These are phyloP conservation scores for Eucommia ulmoides DNA, from an alignment of 257 asterid species.

Conservation along the genomic window DNA sequence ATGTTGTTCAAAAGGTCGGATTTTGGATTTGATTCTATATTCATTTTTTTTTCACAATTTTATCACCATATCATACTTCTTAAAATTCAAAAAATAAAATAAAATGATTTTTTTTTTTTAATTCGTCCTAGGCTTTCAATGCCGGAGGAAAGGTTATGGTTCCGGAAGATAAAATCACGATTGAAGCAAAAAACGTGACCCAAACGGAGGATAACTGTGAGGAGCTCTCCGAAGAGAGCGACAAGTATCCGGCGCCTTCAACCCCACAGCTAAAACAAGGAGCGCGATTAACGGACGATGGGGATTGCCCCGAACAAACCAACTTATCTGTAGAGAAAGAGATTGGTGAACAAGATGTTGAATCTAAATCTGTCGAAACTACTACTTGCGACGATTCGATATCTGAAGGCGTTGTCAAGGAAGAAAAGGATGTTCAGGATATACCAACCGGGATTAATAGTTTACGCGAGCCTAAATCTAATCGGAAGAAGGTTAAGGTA, in stretches of 20 bases:
- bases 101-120: too few relatives aligned
- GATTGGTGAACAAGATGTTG: conserved; percentile 27
- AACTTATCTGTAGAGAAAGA: conserved; percentile 20
- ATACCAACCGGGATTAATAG: background rate
- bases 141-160: conserved; percentile 27
- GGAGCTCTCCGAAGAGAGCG: conserved; percentile 16
- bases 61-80: too few relatives aligned
- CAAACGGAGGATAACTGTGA: conserved; percentile 8
- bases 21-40: background rate
- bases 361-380: conserved; percentile 39
- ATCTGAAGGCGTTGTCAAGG: background rate
- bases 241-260: conserved; percentile 41
- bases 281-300: conserved; percentile 19
- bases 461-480: conserved; percentile 22
- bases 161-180: conserved; percentile 6
- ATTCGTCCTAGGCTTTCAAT: conserved; percentile 50
- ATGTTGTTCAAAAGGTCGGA: conserved; percentile 38
- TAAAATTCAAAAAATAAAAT: too few relatives aligned
- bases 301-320: conserved; percentile 28
- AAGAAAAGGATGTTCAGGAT: background rate
- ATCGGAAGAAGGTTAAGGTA: conserved; percentile 33
- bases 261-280: conserved; percentile 37
- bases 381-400: conserved; percentile 1
- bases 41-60: background rate
- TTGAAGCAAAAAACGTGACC: conserved; percentile 7